phyloP scores from a whole-genome alignment of 768 basidiomycete species.

The Mrakia hoshinonis region DNA sequence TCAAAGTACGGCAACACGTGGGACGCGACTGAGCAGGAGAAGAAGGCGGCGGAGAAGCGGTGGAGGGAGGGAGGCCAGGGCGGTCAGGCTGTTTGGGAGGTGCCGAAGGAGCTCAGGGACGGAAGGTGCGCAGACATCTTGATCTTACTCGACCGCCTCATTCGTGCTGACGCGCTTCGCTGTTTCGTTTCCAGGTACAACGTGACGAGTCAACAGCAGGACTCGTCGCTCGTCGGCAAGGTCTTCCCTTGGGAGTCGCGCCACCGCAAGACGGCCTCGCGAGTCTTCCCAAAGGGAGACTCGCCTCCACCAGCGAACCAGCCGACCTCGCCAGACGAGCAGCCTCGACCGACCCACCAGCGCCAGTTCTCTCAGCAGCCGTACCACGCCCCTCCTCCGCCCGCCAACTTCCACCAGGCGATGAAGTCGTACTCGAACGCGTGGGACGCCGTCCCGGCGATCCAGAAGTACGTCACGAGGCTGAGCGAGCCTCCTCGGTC shows the following conservation, averaged over 20 bases:
- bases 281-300: constrained; percentile 42
- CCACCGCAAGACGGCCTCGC: constrained; percentile 31
- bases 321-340: not conserved
- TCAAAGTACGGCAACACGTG: constrained; percentile 19
- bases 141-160: not conserved
- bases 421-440: constrained; percentile 58
- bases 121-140: constrained; percentile 35
- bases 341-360: not conserved
- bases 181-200: constrained; percentile 52
- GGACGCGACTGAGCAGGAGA: not conserved
- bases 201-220: constrained; percentile 43
- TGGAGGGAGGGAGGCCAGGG: constrained; percentile 11
- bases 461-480: constrained; percentile 57
- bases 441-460: constrained; percentile 75
- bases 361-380: constrained; percentile 21
- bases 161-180: constrained; percentile 42
- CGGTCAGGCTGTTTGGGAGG: constrained; percentile 25
- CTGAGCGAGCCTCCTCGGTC: constrained; percentile 34
- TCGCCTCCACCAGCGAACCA: constrained; percentile 42
- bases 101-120: constrained; percentile 28
- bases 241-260: constrained; percentile 90
- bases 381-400: constrained; percentile 15
- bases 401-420: constrained; percentile 37
- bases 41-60: constrained; percentile 8
- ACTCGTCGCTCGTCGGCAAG: constrained; percentile 59